Base-by-base conservation (phyloP, 2,329 filamentous ascomycete genomes). In the Phaeosphaeriaceae sp. region DNA sequence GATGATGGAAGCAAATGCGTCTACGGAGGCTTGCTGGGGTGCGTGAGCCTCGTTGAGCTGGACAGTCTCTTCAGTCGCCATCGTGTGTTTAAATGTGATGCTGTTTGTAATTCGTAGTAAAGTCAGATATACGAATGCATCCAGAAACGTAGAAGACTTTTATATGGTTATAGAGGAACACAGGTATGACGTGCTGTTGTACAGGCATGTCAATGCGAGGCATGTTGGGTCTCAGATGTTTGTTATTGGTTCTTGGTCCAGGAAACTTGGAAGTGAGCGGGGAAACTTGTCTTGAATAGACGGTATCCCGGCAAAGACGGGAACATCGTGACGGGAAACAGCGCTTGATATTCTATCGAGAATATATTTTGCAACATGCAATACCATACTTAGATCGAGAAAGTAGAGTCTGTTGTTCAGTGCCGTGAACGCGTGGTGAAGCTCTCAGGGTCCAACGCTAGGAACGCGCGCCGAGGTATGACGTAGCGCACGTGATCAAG, bases 51-150 rank as follows among this genome's bases (percentile, higher is more conserved):
- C 70, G 48, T 57, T 61, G 36, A 78, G 71, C 46, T 71, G 59
- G 20, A 77, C 75, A 11, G 70, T 74, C 22, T 75, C 74, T 66
- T 73, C 70, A 17, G 74, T 76, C 11, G 76, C 76, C 76, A 78
- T 79, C 42, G 42, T 36, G 7, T 36, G 31, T 15, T 36, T 15
- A 15, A 7, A 13, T 36, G 31, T 36, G 13, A 3, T 36, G 6
- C 13, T 5, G 31, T 36, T 65, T 9, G 19, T 5, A 25, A 41
- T 9, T 45, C 15, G 31, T 36, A 20, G 7, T 20, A 41, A 15
- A 51, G 21, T 41, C 31, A 13, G 9, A 11, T 31, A n/a, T 20
- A 3, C 31, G 3, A 36, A 36, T 11, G 6, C 31, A 36, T 11
- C 13, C 7, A 11, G 6, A 36, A 36, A 21, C 10, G 21, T 45